Base-by-base conservation (phyloP, 192 early-diverging fungal genomes). In the Diversispora eburnea region DNA sequence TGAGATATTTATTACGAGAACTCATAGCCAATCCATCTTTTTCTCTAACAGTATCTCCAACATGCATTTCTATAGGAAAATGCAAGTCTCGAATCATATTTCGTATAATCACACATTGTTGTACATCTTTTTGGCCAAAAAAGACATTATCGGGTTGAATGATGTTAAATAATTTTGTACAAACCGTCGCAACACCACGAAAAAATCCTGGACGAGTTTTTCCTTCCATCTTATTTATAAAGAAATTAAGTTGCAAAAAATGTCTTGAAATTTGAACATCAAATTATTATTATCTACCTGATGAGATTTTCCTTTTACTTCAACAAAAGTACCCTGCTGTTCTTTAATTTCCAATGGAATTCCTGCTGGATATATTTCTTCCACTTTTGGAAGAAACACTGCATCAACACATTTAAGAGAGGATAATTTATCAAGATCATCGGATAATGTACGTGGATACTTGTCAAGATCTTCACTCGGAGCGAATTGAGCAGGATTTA, bases 401-500 rank as follows among this genome's bases (percentile, higher is more conserved):
- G 84, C 85, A 41, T 86, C 80, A 80, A 89, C 78, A 77, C 86
- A 54, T 54, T 78, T 79, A 1, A 81, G 70, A 17, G 79, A 79
- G 12, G 79, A 78, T 20, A 99, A 81, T 58, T 88, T 79, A 4
- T 79, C 81, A n/a, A 96, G 77, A 79, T 99, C 97, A 2, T 77
- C 47, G 20, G 89, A 85, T 10, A 95, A 79, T 0, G 94, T 95
- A 22, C 95, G 90, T 47, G 97, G 97, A 78, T 99, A 99, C 58
- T 86, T 84, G 63, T 84, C 88, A 33, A 97, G 84, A 78, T 99
- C 97, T 79, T 99, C 97, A 67, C 90, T 89, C 0, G 96, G 97
- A 5, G 95, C 95, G 76, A 99, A 99, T 76, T 99, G 97, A 6
- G 97, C 92, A n/a, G 97, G 97, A 76, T 99, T 99, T 46, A 99